Percentiles rank a stretch among this genome's conserved stretches.
Evolutionary conservation across 1,284 basidiomycete genomes (phyloP).

Genomic region (Ceratobasidium sp.): DNA sequence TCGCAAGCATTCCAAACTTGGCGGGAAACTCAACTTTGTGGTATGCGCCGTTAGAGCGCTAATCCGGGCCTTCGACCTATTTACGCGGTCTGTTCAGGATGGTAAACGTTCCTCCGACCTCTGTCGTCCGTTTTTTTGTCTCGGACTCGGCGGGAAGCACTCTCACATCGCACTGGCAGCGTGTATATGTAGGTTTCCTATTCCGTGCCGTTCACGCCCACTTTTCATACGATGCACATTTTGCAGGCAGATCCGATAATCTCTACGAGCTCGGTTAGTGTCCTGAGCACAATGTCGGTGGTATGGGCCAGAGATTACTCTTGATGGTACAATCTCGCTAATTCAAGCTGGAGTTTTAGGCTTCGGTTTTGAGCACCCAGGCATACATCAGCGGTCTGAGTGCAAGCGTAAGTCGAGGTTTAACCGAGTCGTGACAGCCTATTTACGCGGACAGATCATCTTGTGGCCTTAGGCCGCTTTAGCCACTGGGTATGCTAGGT

Average conservation of each 20-base stretch:
- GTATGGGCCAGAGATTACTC: too few relatives aligned
- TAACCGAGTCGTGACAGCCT: background rate
- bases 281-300: too few relatives aligned
- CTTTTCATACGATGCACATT: too few relatives aligned
- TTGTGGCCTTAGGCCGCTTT: background rate
- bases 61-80: too few relatives aligned
- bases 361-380: background rate
- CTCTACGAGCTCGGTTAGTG: too few relatives aligned
- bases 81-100: background rate
- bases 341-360: background rate
- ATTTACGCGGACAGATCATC: background rate
- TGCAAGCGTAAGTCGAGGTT: conserved; percentile 1
- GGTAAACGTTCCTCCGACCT: background rate
- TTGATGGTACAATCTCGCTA: too few relatives aligned
- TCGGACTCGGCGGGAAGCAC: background rate
- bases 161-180: too few relatives aligned
- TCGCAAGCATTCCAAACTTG: background rate
- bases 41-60: background rate
- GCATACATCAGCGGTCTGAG: conserved; percentile 1
- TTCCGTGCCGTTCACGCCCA: too few relatives aligned
- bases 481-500: background rate
- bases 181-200: too few relatives aligned
- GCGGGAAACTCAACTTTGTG: background rate
- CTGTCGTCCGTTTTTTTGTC: background rate
- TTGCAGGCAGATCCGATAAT: too few relatives aligned